A percentile compares a stretch with the other conserved stretches of the same genome.
Evolutionary conservation across 768 basidiomycete genomes (phyloP).

Genomic region (Hygrophorus pudorinus): DNA sequence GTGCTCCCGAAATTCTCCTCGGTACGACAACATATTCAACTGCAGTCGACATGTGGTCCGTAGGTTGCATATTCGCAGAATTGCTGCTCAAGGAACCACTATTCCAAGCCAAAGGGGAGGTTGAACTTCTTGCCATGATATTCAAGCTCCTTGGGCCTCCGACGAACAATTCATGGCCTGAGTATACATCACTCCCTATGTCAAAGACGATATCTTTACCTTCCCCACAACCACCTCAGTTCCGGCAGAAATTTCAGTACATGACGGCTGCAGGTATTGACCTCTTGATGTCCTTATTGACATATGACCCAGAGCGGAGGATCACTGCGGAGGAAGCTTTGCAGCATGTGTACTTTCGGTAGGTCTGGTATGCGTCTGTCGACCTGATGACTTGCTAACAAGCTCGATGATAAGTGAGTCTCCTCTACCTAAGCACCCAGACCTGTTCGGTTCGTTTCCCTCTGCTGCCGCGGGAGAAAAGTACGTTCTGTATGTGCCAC

Average conservation of each 20-base stretch:
- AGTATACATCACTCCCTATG: conserved; percentile 68
- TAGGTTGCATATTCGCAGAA: conserved; percentile 98
- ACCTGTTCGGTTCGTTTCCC: conserved; percentile 92
- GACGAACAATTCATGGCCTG: conserved; percentile 78
- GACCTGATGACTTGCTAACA: background rate
- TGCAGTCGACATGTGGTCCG: conserved; percentile 96
- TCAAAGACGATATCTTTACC: conserved; percentile 72
- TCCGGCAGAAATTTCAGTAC: conserved; percentile 82
- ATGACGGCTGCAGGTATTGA: conserved; percentile 80
- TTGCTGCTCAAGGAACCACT: conserved; percentile 90
- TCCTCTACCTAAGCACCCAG: conserved; percentile 91
- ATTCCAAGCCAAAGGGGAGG: conserved; percentile 94
- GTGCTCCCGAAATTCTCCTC: conserved; percentile 90
- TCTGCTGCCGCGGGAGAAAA: conserved; percentile 95
- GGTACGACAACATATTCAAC: conserved; percentile 93
- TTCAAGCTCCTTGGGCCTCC: conserved; percentile 95
- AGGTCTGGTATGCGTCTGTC: conserved; percentile 16
- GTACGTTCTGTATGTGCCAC: conserved; percentile 30
- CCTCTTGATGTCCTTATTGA: conserved; percentile 68
- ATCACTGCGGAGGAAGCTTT: conserved; percentile 87
- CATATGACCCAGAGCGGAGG: conserved; percentile 82
- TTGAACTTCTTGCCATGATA: conserved; percentile 88
- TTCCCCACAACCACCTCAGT: conserved; percentile 60
- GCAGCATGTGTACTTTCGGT: conserved; percentile 90
- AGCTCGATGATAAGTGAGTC: conserved; percentile 54